Percentiles rank a stretch among this genome's conserved stretches.
Conservation (phyloP, 2,329 filamentous ascomycete genomes). For the Thelonectria blattea region DNA sequence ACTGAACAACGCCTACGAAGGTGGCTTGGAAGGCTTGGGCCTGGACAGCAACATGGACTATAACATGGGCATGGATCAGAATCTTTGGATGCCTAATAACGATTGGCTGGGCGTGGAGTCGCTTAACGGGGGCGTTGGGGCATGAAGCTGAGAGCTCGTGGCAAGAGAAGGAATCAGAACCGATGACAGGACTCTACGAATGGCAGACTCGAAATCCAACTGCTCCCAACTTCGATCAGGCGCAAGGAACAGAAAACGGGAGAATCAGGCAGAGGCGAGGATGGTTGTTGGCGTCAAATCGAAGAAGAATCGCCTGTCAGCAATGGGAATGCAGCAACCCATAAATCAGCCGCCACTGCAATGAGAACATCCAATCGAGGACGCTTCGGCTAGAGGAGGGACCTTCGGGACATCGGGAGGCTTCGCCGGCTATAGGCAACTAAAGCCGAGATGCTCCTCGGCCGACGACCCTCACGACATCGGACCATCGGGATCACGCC, state of each 20-base stretch:
- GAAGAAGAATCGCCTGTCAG: not conserved
- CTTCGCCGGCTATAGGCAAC: not conserved
- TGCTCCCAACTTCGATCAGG: not conserved
- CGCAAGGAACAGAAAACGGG: not conserved
- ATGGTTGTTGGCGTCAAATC: not conserved
- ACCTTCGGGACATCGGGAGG: not conserved
- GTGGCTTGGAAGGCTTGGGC: conserved; percentile 54
- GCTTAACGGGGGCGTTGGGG: conserved; percentile 40
- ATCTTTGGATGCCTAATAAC: conserved; percentile 43
- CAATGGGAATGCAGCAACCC: not conserved
- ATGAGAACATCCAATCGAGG: not conserved
- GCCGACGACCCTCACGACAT: not conserved
- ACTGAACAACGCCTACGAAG: conserved; percentile 58
- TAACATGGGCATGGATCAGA: conserved; percentile 50
- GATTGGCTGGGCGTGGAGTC: conserved; percentile 44
- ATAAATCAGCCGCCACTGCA: not conserved
- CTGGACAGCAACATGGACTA: conserved; percentile 52
- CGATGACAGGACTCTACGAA: not conserved
- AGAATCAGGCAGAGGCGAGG: not conserved
- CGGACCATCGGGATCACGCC: not conserved
- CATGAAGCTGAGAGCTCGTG: conserved; percentile 22
- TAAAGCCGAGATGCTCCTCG: not conserved
- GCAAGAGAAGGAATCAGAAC: not conserved
- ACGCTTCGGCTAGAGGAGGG: not conserved
- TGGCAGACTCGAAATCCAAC: not conserved